Base-by-base conservation (phyloP, 495 filamentous ascomycete genomes). In the Rusavskia elegans region DNA sequence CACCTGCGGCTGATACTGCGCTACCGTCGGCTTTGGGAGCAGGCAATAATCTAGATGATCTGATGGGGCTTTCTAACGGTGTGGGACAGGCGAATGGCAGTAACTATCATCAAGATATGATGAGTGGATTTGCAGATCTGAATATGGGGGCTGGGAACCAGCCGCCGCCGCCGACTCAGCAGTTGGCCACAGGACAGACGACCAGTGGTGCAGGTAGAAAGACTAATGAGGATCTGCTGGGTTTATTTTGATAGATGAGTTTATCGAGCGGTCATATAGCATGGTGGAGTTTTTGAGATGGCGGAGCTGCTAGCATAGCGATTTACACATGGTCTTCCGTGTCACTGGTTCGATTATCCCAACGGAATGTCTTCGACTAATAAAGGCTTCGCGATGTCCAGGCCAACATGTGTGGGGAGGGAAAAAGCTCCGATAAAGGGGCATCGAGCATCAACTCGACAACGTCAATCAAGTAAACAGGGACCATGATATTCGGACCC, bases 191-290 rank as follows among this genome's bases (percentile, higher is more conserved):
- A 2, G 35, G 35, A 9, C 32, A 42, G 37, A 20, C 21, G 9
- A n/a, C 17, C 27, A 36, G 38, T 23, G 57, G 54, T 35, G 32
- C 32, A 0, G 53, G 42, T 20, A 82, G 81, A 64, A 83, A 82
- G 61, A 80, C 80, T 39, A 92, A 83, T 62, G 87, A 96, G 57
- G 92, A 98, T 68, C 75, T 98, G 51, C 64, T 98, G 66, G 87
- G 85, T 20, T 70, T 98, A 64, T 94, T 95, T 66, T 96, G 79
- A 59, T 20, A 13, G 17, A 32, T 19, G n/a, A 21, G 39, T 19
- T 42, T 14, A 19, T 8, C 14, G 3, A 42, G 20, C 14, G 39
- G 5, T 21, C n/a, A 42, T 42, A 2, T 9, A 9, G 44, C 44
- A 46, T 29, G 21, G 44, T n/a, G 14, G 44, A 23, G 23, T 9